phyloP scores from a whole-genome alignment of 306 rosid genomes.

The Prunus kanzakura region DNA sequence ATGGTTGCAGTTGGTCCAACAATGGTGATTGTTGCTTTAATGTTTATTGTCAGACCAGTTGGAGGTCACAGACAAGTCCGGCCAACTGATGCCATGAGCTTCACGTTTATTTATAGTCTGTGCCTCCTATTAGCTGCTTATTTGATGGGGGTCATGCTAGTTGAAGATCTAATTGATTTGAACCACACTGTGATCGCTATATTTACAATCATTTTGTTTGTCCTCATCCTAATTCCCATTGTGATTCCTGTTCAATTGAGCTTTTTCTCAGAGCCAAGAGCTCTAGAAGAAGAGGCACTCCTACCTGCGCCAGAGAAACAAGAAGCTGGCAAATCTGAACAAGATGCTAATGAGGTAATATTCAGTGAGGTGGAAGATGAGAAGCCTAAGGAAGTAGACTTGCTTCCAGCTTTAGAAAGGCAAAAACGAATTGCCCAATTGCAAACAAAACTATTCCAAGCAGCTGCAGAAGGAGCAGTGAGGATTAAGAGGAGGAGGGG shows the following conservation, averaged over 20 bases:
- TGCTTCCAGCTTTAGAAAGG: conserved; percentile 58
- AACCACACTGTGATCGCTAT: conserved; percentile 39
- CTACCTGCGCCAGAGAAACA: conserved; percentile 39
- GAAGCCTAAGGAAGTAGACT: conserved; percentile 48
- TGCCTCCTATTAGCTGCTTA: conserved; percentile 86
- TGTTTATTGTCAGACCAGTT: conserved; percentile 83
- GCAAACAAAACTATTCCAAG: conserved; percentile 57
- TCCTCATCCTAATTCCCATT: conserved; percentile 58
- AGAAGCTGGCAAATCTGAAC: conserved; percentile 40
- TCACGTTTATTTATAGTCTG: conserved; percentile 63
- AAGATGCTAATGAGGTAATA: conserved; percentile 47
- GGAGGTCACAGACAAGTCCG: conserved; percentile 82
- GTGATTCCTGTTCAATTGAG: conserved; percentile 56
- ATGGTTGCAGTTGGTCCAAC: conserved; percentile 90
- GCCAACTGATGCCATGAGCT: conserved; percentile 52
- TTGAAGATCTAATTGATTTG: conserved; percentile 62
- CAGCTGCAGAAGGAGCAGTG: conserved; percentile 85
- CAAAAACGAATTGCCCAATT: conserved; percentile 53
- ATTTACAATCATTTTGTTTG: conserved; percentile 52
- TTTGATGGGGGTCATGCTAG: conserved; percentile 86
- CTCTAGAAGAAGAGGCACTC: conserved; percentile 62
- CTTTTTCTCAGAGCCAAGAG: conserved; percentile 30
- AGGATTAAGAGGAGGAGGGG: conserved; percentile 80
- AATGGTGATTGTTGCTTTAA: conserved; percentile 61
- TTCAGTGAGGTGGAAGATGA: conserved; percentile 54